Conservation (phyloP, 768 basidiomycete species). For the Amanita brunnescens region DNA sequence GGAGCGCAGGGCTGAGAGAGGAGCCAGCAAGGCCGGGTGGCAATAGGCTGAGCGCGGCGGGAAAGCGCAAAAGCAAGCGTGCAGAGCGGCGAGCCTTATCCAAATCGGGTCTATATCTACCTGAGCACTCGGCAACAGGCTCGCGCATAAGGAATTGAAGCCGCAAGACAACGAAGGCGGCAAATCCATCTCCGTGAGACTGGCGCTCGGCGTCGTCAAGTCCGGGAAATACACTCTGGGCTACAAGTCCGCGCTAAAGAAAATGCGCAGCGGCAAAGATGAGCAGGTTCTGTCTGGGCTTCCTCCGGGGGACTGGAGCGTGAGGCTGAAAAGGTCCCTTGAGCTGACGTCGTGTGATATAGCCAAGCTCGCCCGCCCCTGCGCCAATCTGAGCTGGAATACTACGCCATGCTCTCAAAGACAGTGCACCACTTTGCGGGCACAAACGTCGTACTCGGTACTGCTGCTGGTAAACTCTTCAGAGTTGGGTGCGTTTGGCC, state of each 20-base stretch:
- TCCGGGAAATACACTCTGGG: slow-evolving; percentile 96
- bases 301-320: slow-evolving; percentile 85
- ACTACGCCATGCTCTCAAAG: slow-evolving; percentile 99
- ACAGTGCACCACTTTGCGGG: slow-evolving; percentile 97
- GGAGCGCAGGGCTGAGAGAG: too few species aligned
- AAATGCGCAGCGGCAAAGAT: slow-evolving; percentile 98
- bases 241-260: slow-evolving; percentile 97
- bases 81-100: too few species aligned
- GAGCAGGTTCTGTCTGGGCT: slow-evolving; percentile 28
- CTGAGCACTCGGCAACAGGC: too few species aligned
- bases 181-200: slow-evolving; percentile 86
- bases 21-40: too few species aligned
- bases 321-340: slow-evolving; percentile 99
- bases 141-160: too few species aligned
- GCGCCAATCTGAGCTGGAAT: slow-evolving; percentile 98
- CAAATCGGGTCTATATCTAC: too few species aligned
- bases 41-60: too few species aligned
- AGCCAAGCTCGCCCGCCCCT: slow-evolving; percentile 99
- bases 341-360: slow-evolving; percentile 42
- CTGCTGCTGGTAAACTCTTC: slow-evolving; percentile 98
- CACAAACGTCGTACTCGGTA: slow-evolving; percentile 96
- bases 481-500: slow-evolving; percentile 87
- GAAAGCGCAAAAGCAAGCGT: too few species aligned
- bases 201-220: slow-evolving; percentile 96
- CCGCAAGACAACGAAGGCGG: slow-evolving; percentile 87